Base-by-base conservation (phyloP, 2,329 filamentous ascomycete genomes). In the Fusarium pseudoanthophilum region DNA sequence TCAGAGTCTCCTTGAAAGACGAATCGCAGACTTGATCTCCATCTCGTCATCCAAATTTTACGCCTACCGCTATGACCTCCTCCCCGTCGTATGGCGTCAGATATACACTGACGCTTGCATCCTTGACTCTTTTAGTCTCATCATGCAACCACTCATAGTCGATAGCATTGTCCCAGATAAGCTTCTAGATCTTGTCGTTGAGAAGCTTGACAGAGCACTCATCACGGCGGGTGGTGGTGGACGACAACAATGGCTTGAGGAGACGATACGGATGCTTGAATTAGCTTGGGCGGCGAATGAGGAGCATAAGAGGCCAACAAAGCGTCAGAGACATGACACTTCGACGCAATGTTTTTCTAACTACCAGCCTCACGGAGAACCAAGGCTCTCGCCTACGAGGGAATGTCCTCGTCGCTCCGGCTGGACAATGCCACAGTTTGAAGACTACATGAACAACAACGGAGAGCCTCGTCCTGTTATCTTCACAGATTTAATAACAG, bases 71-170 rank as follows among this genome's bases (percentile, higher is more conserved):
- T 95, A 90, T 79, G 88, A 88, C 69, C 85, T 90, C 37, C 87
- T 95, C 11, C 92, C 92, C 1, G 78, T 80, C 14, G 89, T 87
- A 77, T 96, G 93, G 93, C 85, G 91, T 30, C 85, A 90, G 71
- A 82, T 95, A 10, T 95, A 93, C 78, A 91, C 91, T 2, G 92
- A 95, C 62, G 89, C 91, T 4, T 88, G 89, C 62, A 86, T 95
- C 16, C 85, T 93, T 77, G 88, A 88, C 73, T 91, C 90, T 28
- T 83, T 85, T 60, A 71, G 82, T 26, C 73, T 82, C 15, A 63
- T 82, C 26, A 75, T 83, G 16, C 45, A 61, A 7, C 62, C 52
- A 8, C 61, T 72, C 40, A 53, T 43, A 2, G n/a, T 46, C 8
- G 53, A 43, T 14, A 55, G 36, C 6, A 52, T 49, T 16, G 67